Conservation (phyloP, 495 filamentous ascomycete genomes). For the Talaromyces liani region DNA sequence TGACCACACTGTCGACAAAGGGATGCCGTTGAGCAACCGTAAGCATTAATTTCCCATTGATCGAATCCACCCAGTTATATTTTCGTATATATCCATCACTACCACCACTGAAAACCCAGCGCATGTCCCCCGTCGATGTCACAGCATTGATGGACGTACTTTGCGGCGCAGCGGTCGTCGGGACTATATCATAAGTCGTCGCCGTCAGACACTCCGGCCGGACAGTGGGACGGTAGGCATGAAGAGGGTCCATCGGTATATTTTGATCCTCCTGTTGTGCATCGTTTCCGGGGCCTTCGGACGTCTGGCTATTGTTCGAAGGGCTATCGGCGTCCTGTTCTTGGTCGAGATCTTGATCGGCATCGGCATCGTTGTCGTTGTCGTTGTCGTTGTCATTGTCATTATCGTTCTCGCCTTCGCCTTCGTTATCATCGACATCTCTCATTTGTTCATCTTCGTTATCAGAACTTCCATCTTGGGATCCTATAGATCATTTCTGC, state of each 20-base stretch:
- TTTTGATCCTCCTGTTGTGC: conserved; percentile 35
- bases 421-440: conserved; percentile 46
- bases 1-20: conserved; percentile 94
- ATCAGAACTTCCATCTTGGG: conserved; percentile 54
- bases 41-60: conserved; percentile 87
- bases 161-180: conserved; percentile 93
- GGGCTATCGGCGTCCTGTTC: conserved; percentile 53
- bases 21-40: conserved; percentile 96
- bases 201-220: conserved; percentile 78
- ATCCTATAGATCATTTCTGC: conserved; percentile 26
- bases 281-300: conserved; percentile 28
- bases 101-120: conserved; percentile 91
- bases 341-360: conserved; percentile 52
- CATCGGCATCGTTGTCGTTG: conserved; percentile 50
- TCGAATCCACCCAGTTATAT: conserved; percentile 91
- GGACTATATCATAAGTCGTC: conserved; percentile 88
- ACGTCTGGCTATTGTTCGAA: conserved; percentile 40
- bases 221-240: conserved; percentile 52
- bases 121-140: conserved; percentile 86
- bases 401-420: conserved; percentile 13
- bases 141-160: conserved; percentile 93
- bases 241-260: conserved; percentile 23
- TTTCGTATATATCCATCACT: conserved; percentile 92
- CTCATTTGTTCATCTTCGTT: conserved; percentile 66
- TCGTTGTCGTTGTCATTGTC: conserved; percentile 59